A percentile compares a stretch with the other conserved stretches of the same genome.
phyloP scores from a whole-genome alignment of 805 yeast species.

The Teunomyces funiuensis region DNA sequence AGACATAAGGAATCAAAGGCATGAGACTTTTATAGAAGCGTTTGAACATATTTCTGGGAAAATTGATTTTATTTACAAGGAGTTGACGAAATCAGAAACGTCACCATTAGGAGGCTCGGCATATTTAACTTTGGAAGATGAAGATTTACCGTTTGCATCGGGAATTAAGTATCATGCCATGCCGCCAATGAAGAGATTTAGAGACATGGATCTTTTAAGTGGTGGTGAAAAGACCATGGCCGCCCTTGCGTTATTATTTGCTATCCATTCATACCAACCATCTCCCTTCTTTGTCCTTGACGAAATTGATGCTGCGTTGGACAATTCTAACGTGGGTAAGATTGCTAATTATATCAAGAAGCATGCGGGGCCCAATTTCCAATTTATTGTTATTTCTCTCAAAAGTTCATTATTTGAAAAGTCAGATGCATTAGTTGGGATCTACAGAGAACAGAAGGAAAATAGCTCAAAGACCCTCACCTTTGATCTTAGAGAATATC shows the following conservation, averaged over 20 bases:
- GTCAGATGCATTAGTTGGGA: conserved; percentile 90
- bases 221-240: conserved; percentile 98
- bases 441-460: conserved; percentile 75
- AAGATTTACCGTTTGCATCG: conserved; percentile 80
- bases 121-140: conserved; percentile 79
- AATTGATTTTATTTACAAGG: conserved; percentile 80
- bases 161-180: conserved; percentile 91
- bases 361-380: conserved; percentile 76
- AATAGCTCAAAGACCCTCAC: conserved; percentile 75
- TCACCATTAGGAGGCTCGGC: conserved; percentile 94
- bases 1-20: conserved; percentile 58
- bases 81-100: conserved; percentile 68
- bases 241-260: conserved; percentile 87
- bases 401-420: conserved; percentile 84
- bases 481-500: conserved; percentile 65
- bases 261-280: conserved; percentile 87
- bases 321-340: conserved; percentile 79
- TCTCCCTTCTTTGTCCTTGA: conserved; percentile 95
- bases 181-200: conserved; percentile 93
- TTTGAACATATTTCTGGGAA: conserved; percentile 71
- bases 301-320: conserved; percentile 98
- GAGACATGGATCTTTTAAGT: conserved; percentile 87
- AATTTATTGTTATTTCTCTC: conserved; percentile 89
- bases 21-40: conserved; percentile 64
- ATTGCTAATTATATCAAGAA: conserved; percentile 83